Conservation (phyloP, 129 eudicot genomes). For the Flaveria linearis region DNA sequence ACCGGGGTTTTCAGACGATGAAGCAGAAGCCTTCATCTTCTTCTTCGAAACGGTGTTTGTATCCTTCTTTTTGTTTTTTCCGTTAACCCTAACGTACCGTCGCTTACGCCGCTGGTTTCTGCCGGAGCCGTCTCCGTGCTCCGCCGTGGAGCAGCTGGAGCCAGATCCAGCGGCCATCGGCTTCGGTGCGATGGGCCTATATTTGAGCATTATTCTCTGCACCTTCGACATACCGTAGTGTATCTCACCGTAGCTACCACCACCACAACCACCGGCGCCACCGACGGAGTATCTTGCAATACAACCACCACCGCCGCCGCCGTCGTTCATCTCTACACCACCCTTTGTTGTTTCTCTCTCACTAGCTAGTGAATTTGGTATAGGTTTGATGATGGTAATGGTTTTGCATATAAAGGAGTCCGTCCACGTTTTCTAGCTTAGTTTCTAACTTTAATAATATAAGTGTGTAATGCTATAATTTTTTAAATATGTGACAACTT, state of each 20-base stretch:
- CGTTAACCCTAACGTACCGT: conserved; percentile 36
- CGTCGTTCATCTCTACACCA: conserved; percentile 34
- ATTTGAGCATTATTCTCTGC: conserved; percentile 68
- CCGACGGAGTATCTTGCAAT: conserved; percentile 54
- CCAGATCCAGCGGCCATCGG: conserved; percentile 54
- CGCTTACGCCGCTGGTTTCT: conserved; percentile 47
- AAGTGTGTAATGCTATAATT: not conserved
- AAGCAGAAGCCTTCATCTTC: conserved; percentile 33
- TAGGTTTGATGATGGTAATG: not conserved
- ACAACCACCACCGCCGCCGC: conserved; percentile 55
- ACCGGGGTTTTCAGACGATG: conserved; percentile 24
- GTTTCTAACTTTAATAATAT: conserved; percentile 4
- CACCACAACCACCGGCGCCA: not conserved
- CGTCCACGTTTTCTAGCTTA: not conserved
- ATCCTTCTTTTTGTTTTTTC: conserved; percentile 9
- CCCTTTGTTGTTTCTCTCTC: not conserved
- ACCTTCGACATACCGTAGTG: conserved; percentile 49
- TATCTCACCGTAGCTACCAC: conserved; percentile 27
- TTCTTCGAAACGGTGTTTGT: conserved; percentile 26
- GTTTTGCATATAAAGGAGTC: conserved; percentile 18
- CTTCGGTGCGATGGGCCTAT: conserved; percentile 88
- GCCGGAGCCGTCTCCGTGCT: conserved; percentile 16
- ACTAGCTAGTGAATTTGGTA: not conserved
- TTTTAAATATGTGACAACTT: not conserved
- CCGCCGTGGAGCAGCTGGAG: conserved; percentile 40